These are phyloP conservation scores for Phaeolepiota aurea DNA, from an alignment of 768 basidiomycete genomes.

Conservation along the genomic window DNA sequence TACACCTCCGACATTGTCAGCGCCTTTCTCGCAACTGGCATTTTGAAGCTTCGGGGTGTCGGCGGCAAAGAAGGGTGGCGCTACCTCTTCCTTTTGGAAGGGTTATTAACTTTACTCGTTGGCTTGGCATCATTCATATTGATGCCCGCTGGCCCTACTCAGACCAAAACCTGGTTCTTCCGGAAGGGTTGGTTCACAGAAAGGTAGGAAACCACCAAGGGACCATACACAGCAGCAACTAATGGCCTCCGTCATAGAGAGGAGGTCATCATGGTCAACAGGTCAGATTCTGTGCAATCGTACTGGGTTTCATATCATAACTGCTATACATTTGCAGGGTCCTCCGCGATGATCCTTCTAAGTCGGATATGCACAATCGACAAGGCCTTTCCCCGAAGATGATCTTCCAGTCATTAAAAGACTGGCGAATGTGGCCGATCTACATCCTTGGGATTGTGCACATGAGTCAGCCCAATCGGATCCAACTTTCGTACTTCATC, in stretches of 20 bases:
- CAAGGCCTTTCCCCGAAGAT: constrained; percentile 43
- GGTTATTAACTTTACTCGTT: constrained; percentile 38
- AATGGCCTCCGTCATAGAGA: constrained; percentile 25
- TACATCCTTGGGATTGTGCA: constrained; percentile 49
- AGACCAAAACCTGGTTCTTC: constrained; percentile 51
- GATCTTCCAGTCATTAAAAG: constrained; percentile 42
- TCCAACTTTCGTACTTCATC: too few species aligned
- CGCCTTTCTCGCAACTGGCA: constrained; percentile 59
- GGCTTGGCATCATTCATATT: constrained; percentile 46
- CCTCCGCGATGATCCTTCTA: constrained; percentile 57
- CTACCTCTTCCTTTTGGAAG: constrained; percentile 52
- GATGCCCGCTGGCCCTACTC: constrained; percentile 57
- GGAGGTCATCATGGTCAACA: constrained; percentile 57
- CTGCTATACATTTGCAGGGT: constrained; percentile 15
- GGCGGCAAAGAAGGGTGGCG: constrained; percentile 48
- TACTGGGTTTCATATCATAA: neutral
- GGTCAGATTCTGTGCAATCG: constrained; percentile 13
- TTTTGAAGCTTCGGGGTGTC: constrained; percentile 44
- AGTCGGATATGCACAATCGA: constrained; percentile 68
- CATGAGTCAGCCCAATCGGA: constrained; percentile 31
- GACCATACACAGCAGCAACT: too few species aligned
- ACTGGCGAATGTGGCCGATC: constrained; percentile 62
- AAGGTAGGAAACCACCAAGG: constrained; percentile 20
- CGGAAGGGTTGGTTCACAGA: constrained; percentile 63
- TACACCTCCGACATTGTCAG: constrained; percentile 45